These are phyloP conservation scores for Penicillium pulvis DNA, from an alignment of 495 filamentous ascomycete genomes.

Conservation along the genomic window DNA sequence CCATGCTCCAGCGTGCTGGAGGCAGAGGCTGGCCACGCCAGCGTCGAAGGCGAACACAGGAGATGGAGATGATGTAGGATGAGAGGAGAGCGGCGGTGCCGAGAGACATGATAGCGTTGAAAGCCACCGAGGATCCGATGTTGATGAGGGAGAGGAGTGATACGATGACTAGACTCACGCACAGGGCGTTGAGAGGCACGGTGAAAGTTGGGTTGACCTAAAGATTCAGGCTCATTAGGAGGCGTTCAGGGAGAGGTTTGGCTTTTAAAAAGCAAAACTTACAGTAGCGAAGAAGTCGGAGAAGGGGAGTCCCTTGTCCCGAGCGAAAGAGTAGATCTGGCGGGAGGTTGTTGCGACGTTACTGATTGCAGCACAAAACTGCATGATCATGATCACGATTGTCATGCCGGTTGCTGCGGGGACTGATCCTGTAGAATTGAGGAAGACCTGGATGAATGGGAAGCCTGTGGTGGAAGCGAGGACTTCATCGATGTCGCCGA, in stretches of 20 bases:
- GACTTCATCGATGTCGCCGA: constrained; percentile 40
- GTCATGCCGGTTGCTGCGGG: constrained; percentile 30
- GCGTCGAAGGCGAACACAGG: constrained; percentile 37
- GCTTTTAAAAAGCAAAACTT: constrained; percentile 15
- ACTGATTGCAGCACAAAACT: constrained; percentile 33
- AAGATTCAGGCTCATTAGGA: neutral
- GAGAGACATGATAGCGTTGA: constrained; percentile 57
- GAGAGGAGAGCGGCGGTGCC: constrained; percentile 41
- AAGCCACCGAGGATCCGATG: constrained; percentile 56
- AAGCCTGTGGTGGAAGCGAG: constrained; percentile 32
- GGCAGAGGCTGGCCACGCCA: constrained; percentile 26
- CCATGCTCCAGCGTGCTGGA: constrained; percentile 41
- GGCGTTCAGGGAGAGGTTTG: too few species aligned
- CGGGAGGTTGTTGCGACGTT: constrained; percentile 41
- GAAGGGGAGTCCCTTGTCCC: constrained; percentile 48
- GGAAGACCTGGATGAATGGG: constrained; percentile 35
- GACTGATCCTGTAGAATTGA: constrained; percentile 22
- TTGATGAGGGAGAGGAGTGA: constrained; percentile 59
- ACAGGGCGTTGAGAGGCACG: constrained; percentile 53
- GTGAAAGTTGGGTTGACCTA: constrained; percentile 29
- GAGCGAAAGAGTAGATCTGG: constrained; percentile 46
- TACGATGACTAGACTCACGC: constrained; percentile 46
- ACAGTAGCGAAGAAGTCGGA: constrained; percentile 36
- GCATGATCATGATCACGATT: constrained; percentile 32
- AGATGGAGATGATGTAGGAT: constrained; percentile 46